A percentile compares a stretch with the other conserved stretches of the same genome.
Evolutionary conservation across 768 basidiomycete species (phyloP).

Genomic region (Mycena alexandri): DNA sequence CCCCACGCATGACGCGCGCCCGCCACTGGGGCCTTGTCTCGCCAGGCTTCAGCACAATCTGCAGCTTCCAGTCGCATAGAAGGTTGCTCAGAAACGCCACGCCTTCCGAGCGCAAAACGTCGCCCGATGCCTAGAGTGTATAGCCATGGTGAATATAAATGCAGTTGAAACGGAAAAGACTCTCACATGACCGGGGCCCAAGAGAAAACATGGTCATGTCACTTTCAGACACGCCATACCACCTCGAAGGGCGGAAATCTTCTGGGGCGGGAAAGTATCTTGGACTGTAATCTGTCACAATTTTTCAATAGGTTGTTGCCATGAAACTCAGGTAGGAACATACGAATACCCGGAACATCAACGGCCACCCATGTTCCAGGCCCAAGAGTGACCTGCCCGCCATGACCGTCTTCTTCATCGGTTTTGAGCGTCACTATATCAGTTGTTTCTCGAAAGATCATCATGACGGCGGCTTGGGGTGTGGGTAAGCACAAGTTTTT

Average conservation of each 20-base stretch:
- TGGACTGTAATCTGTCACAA: no score
- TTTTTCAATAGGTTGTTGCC: no score
- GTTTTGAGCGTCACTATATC: constrained; percentile 11
- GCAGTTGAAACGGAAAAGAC: no score
- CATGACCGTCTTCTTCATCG: constrained; percentile 20
- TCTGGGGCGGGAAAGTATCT: no score
- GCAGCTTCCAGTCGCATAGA: constrained; percentile 13
- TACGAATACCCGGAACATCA: constrained; percentile 13
- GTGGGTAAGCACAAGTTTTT: neutral
- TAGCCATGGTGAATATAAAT: no score
- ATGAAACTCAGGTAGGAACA: neutral
- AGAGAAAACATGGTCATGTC: no score
- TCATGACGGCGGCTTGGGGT: neutral
- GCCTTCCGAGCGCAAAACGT: neutral
- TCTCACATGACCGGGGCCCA: no score
- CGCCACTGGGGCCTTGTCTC: constrained; percentile 17
- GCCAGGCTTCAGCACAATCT: constrained; percentile 1
- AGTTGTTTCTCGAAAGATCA: neutral
- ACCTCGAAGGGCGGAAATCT: no score
- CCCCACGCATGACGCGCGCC: neutral
- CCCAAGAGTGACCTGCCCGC: constrained; percentile 5
- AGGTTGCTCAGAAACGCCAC: neutral
- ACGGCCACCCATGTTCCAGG: neutral
- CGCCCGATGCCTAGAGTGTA: no score
- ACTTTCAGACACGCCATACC: no score